These are phyloP conservation scores for Fusarium sambucinum DNA, from an alignment of 2,329 filamentous ascomycete genomes.

Conservation along the genomic window DNA sequence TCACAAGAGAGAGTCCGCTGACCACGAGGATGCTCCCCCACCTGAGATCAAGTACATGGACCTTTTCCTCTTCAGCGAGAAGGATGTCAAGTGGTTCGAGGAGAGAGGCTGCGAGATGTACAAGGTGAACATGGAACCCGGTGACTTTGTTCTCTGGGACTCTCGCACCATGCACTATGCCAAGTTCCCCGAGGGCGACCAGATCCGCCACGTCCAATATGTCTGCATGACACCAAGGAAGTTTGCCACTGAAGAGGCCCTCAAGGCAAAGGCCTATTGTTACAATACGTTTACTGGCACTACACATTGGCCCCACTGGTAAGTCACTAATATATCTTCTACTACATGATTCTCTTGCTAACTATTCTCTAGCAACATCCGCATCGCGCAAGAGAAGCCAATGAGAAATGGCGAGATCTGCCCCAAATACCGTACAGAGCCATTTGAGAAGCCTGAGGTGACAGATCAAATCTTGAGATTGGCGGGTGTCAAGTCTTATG, in stretches of 20 bases:
- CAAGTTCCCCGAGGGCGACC: constrained; percentile 53
- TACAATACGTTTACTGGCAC: background rate
- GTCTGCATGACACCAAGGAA: constrained; percentile 24
- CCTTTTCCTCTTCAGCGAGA: constrained; percentile 51
- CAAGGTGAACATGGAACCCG: constrained; percentile 58
- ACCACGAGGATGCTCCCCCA: constrained; percentile 51
- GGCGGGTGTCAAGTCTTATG: constrained; percentile 41
- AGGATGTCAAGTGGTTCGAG: constrained; percentile 54
- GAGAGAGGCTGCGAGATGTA: constrained; percentile 50
- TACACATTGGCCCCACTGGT: constrained; percentile 24
- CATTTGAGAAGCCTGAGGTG: constrained; percentile 37
- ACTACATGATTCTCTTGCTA: background rate
- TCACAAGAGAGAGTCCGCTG: constrained; percentile 50
- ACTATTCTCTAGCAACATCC: constrained; percentile 21
- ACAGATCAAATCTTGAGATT: constrained; percentile 36
- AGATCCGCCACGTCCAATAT: constrained; percentile 50
- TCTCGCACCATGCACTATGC: constrained; percentile 59
- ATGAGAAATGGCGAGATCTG: constrained; percentile 41
- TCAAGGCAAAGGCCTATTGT: background rate
- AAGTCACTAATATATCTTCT: accelerated
- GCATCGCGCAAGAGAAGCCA: constrained; percentile 38
- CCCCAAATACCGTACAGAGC: constrained; percentile 41
- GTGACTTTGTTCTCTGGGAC: constrained; percentile 58
- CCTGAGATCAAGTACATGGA: constrained; percentile 51
- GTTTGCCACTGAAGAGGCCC: constrained; percentile 24